Conservation (phyloP, 352 stramenopile species). For the Pythium rhizo-oryzae region DNA sequence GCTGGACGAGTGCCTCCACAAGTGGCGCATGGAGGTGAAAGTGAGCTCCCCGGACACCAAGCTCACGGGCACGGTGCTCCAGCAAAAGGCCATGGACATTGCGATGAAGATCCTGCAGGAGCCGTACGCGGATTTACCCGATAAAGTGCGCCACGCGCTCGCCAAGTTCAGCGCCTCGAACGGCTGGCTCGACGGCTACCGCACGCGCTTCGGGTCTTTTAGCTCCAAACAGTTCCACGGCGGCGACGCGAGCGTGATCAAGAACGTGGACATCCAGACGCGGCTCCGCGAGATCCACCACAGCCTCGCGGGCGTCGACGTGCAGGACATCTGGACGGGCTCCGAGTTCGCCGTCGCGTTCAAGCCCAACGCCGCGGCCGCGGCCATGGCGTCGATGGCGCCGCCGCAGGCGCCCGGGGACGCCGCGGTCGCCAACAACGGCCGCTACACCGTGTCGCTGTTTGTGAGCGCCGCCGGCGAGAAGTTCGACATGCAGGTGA, state of each 20-base stretch:
- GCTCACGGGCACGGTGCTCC: conserved; percentile 77
- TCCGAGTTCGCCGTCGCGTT: conserved; percentile 76
- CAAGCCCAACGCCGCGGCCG: conserved; percentile 33
- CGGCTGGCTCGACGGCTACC: conserved; percentile 85
- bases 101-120: conserved; percentile 77
- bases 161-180: conserved; percentile 83
- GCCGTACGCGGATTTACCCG: conserved; percentile 62
- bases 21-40: conserved; percentile 88
- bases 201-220: conserved; percentile 82
- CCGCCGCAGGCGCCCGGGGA: not conserved
- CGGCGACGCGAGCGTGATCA: conserved; percentile 68
- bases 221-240: conserved; percentile 66
- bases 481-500: conserved; percentile 83
- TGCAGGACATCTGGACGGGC: conserved; percentile 82
- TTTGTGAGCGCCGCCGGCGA: conserved; percentile 79
- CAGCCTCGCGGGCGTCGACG: conserved; percentile 54
- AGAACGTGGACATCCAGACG: conserved; percentile 85
- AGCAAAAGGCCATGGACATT: conserved; percentile 86
- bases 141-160: conserved; percentile 76
- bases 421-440: conserved; percentile 24
- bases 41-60: conserved; percentile 79
- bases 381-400: conserved; percentile 13
- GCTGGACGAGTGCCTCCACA: conserved; percentile 84
- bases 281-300: conserved; percentile 82
- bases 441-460: conserved; percentile 73